phyloP scores from a whole-genome alignment of 345 rosid species.

The Hypericum androsaemum region DNA sequence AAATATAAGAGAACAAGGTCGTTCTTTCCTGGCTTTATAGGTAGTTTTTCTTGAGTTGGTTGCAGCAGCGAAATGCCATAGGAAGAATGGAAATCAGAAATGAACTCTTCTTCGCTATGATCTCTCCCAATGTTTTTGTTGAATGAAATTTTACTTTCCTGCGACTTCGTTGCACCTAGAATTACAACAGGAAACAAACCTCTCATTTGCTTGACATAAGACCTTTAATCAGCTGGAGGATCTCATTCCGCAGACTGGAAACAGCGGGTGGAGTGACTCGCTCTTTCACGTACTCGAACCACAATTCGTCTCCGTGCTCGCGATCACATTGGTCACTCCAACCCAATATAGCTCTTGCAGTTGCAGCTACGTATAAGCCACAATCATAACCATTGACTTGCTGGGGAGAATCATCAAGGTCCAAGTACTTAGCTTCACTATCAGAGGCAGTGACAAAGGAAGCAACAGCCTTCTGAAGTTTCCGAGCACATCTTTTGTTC shows the following conservation, averaged over 20 bases:
- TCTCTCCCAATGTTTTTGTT: too few species aligned
- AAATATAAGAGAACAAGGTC: too few species aligned
- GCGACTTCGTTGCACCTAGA: too few species aligned
- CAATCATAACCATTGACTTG: constrained; percentile 70
- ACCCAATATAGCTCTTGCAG: constrained; percentile 40
- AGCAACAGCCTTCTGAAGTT: constrained; percentile 34
- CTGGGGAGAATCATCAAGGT: constrained; percentile 43
- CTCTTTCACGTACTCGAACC: constrained; percentile 57
- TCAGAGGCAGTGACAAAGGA: constrained; percentile 23
- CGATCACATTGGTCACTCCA: constrained; percentile 34
- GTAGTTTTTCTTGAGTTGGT: too few species aligned
- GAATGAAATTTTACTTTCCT: too few species aligned
- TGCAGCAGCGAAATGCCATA: too few species aligned
- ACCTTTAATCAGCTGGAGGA: constrained; percentile 39
- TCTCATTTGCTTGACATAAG: constrained; percentile 23
- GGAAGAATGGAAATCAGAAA: too few species aligned
- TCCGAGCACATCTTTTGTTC: constrained; percentile 31
- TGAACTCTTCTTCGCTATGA: too few species aligned
- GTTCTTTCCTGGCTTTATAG: too few species aligned
- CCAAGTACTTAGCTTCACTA: constrained; percentile 29
- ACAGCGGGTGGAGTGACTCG: constrained; percentile 42
- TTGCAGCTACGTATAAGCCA: constrained; percentile 55
- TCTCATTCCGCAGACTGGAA: constrained; percentile 41
- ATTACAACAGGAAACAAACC: too few species aligned
- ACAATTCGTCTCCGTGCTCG: constrained; percentile 27